Evolutionary conservation across 2,329 filamentous ascomycete genomes (phyloP).

Genomic region (Neocucurbitaria cava): DNA sequence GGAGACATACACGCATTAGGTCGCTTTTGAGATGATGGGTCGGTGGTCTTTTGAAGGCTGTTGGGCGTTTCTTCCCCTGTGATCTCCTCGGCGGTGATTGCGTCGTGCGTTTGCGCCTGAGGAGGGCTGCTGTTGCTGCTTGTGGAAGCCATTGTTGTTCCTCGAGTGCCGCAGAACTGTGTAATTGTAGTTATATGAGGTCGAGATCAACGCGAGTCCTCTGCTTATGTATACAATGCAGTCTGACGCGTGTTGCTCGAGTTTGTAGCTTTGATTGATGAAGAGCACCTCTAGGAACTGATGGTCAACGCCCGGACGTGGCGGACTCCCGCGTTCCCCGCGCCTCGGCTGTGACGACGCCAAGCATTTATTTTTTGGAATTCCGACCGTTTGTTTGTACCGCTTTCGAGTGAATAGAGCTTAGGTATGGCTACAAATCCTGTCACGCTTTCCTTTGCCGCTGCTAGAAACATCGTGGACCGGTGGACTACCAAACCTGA

Average conservation of each 20-base stretch:
- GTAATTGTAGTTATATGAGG: background rate
- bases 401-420: constrained; percentile 1
- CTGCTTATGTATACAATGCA: background rate
- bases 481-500: constrained; percentile 3
- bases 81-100: constrained; percentile 32
- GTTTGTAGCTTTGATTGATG: background rate
- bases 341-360: constrained; percentile 10
- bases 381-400: constrained; percentile 9
- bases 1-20: constrained; percentile 49
- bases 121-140: constrained; percentile 1
- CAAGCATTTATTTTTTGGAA: constrained; percentile 20
- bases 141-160: constrained; percentile 9
- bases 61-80: constrained; percentile 16
- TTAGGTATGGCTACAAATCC: constrained; percentile 7
- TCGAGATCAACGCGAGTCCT: background rate
- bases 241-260: background rate
- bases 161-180: background rate
- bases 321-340: constrained; percentile 3
- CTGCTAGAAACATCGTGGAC: too few species aligned
- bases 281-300: background rate
- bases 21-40: constrained; percentile 26
- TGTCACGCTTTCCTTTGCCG: background rate
- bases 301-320: constrained; percentile 17
- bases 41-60: background rate
- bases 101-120: constrained; percentile 17